These are phyloP conservation scores for Cajanus cajan DNA, from an alignment of 306 rosid genomes.

Conservation along the genomic window DNA sequence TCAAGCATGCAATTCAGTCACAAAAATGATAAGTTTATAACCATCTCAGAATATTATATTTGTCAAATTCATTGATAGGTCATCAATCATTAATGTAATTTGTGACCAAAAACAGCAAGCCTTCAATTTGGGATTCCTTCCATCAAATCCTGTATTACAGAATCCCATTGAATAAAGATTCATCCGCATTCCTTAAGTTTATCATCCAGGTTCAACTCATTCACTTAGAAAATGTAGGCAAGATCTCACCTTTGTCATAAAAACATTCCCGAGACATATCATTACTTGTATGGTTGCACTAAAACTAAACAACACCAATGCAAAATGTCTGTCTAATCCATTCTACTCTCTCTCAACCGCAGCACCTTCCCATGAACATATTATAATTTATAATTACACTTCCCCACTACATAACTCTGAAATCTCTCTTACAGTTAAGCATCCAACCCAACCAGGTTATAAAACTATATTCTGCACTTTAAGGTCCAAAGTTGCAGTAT, in stretches of 20 bases:
- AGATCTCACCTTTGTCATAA: neutral
- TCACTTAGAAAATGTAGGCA: neutral
- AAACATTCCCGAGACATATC: neutral
- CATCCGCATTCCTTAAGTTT: neutral
- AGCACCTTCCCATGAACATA: neutral
- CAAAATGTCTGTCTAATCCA: constrained; percentile 6
- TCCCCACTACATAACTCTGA: constrained; percentile 5
- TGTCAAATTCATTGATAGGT: neutral
- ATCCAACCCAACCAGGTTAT: neutral
- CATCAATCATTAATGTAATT: constrained; percentile 7
- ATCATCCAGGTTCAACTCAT: constrained; percentile 6
- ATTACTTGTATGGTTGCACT: neutral
- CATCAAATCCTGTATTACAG: constrained; percentile 2
- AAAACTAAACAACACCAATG: neutral
- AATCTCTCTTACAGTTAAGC: constrained; percentile 1
- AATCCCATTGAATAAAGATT: constrained; percentile 15
- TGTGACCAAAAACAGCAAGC: constrained; percentile 3
- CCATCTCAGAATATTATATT: constrained; percentile 22
- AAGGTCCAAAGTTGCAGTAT: neutral
- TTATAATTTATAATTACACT: too few relatives aligned
- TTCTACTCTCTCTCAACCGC: constrained; percentile 16
- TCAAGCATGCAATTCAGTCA: constrained; percentile 8
- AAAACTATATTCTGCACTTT: constrained; percentile 25
- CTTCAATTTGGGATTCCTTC: neutral
- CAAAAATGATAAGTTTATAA: neutral